Conservation (phyloP, 1,139 yeast genomes). For the Sugiyamaella castrensis region DNA sequence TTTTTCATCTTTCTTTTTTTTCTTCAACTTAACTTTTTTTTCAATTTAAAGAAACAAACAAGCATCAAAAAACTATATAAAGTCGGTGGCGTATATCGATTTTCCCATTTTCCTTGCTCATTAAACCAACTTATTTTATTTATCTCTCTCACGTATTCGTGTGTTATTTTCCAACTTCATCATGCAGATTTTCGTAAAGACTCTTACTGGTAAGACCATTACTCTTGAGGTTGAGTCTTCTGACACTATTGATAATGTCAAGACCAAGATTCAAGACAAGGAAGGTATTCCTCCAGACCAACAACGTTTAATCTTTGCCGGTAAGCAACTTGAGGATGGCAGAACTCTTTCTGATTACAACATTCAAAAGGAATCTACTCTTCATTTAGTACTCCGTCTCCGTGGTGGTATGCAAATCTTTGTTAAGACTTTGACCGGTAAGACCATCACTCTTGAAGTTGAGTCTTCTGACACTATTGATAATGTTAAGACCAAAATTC, state of each 20-base stretch:
- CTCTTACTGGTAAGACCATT: constrained; percentile 76
- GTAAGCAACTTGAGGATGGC: constrained; percentile 84
- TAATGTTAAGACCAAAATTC: constrained; percentile 79
- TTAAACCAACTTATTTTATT: too few species aligned
- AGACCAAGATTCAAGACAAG: constrained; percentile 80
- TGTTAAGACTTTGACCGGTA: constrained; percentile 79
- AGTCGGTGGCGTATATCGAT: too few species aligned
- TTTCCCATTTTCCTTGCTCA: too few species aligned
- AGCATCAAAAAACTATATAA: too few species aligned
- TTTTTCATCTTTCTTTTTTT: too few species aligned
- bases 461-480: constrained; percentile 17
- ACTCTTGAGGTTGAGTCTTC: constrained; percentile 85
- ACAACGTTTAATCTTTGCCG: constrained; percentile 81
- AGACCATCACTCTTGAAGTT: constrained; percentile 82
- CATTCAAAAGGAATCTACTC: constrained; percentile 83
- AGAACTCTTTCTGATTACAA: constrained; percentile 82
- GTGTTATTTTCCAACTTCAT: background rate
- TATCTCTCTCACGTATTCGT: too few species aligned
- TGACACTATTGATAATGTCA: constrained; percentile 81
- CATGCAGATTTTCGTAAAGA: constrained; percentile 77
- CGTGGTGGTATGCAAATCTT: constrained; percentile 80
- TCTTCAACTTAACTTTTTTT: too few species aligned
- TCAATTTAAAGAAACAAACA: too few species aligned
- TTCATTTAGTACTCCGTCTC: constrained; percentile 77
- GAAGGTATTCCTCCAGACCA: constrained; percentile 89